Conservation (phyloP, 805 yeast species). For the Nakazawaea peltata region DNA sequence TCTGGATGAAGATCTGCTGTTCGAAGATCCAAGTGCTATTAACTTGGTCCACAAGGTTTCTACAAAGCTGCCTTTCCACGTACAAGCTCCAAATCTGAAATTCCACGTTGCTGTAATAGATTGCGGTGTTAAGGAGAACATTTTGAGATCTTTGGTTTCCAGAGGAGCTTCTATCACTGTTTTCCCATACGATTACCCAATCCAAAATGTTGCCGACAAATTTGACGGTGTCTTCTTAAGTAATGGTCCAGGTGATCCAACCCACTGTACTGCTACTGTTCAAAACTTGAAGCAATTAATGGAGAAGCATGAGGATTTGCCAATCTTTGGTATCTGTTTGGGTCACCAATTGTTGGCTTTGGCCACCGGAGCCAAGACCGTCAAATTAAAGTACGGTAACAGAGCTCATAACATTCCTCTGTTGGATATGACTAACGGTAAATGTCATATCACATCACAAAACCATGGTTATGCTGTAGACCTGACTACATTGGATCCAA, state of each 20-base stretch:
- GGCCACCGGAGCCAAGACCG: slow-evolving; percentile 90
- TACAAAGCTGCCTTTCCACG: slow-evolving; percentile 91
- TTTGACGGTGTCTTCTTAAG: slow-evolving; percentile 94
- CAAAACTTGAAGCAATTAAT: slow-evolving; percentile 65
- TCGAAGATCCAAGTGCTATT: slow-evolving; percentile 81
- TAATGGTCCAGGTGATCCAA: slow-evolving; percentile 98
- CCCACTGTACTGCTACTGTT: slow-evolving; percentile 77
- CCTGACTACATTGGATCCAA: slow-evolving; percentile 60
- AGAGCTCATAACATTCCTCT: slow-evolving; percentile 99
- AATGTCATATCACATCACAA: slow-evolving; percentile 97
- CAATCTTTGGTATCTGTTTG: slow-evolving; percentile 95
- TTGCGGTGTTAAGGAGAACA: slow-evolving; percentile 98
- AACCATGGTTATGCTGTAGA: slow-evolving; percentile 99
- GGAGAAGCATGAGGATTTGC: slow-evolving; percentile 55
- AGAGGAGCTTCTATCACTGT: slow-evolving; percentile 97
- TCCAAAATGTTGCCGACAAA: slow-evolving; percentile 81
- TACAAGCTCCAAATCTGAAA: slow-evolving; percentile 51
- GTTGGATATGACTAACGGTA: slow-evolving; percentile 79
- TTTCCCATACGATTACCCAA: slow-evolving; percentile 92
- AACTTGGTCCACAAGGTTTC: slow-evolving; percentile 91
- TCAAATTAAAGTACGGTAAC: slow-evolving; percentile 94
- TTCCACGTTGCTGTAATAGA: slow-evolving; percentile 90
- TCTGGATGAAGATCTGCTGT: slow-evolving; percentile 87
- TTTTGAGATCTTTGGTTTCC: slow-evolving; percentile 83
- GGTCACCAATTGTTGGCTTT: slow-evolving; percentile 96